A percentile compares a stretch with the other conserved stretches of the same genome.
Evolutionary conservation across 1,139 yeast species (phyloP).

Genomic region (Debaryomyces subglobosus): DNA sequence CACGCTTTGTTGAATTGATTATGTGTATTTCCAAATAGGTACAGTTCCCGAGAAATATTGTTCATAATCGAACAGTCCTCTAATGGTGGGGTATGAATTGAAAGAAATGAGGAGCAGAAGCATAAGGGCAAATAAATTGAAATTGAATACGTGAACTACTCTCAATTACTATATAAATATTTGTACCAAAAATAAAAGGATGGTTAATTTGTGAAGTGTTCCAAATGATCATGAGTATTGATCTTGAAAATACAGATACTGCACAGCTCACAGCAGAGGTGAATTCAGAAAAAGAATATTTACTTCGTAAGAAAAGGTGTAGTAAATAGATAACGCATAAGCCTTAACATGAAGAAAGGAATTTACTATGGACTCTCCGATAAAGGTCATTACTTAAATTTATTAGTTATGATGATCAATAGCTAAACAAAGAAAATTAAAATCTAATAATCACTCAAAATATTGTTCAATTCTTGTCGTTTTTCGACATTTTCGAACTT

Average conservation of each 20-base stretch:
- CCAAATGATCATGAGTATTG: not conserved
- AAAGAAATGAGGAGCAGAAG: not conserved
- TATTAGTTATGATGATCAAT: not conserved
- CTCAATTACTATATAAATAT: not conserved
- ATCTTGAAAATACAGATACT: not conserved
- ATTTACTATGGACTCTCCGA: too few species aligned
- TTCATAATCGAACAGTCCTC: not conserved
- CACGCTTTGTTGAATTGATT: too few species aligned
- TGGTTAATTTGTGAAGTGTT: not conserved
- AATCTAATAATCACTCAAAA: constrained; percentile 28
- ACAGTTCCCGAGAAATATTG: not conserved
- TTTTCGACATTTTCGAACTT: constrained; percentile 44
- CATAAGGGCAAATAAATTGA: too few species aligned
- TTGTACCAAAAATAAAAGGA: not conserved
- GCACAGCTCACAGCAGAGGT: not conserved
- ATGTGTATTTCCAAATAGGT: too few species aligned
- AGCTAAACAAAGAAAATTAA: not conserved
- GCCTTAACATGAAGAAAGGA: too few species aligned
- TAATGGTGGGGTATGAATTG: not conserved
- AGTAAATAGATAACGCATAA: too few species aligned
- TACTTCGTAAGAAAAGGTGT: too few species aligned
- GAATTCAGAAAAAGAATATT: not conserved
- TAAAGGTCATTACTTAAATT: too few species aligned
- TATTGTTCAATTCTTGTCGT: constrained; percentile 43
- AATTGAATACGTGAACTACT: not conserved